Base-by-base conservation (phyloP, 116 monocot species). In the Papilionanthe hybrid region DNA sequence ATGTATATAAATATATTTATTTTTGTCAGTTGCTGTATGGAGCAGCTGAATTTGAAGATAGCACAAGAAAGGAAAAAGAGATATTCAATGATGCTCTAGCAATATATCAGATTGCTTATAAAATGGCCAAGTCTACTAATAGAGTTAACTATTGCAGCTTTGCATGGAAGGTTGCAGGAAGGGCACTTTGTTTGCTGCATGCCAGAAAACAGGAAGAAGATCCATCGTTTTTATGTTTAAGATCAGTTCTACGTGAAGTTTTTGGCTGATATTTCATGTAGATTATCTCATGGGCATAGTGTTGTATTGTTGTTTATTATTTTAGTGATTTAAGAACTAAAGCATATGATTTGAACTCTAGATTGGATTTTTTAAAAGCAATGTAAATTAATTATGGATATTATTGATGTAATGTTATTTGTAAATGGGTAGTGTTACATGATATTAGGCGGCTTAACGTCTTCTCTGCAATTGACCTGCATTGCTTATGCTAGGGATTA, bases 131-230 rank as follows among this genome's bases (percentile, higher is more conserved):
- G 29, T 1, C 5, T 13, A 17, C 18, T 22, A 57, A 48, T n/a
- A 67, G 42, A 1, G 83, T 69, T 41, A n/a, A 47, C 29, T 83
- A 67, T 42, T 92, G 89, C 72, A 69, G 81, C 77, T 91, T 93
- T 85, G 84, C 87, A 25, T 93, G 93, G 93, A 82, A 82, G 27
- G 87, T 93, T 44, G 93, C 93, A 7, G 91, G 91, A 2, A 27
- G 22, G n/a, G 91, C 85, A 7, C 37, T 93, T 8, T 89, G 85
- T 32, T 42, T 28, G 42, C 74, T 87, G 12, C 81, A 90, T 75
- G 76, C 79, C 5, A 41, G n/a, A 0, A 86, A 77, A 57, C 80
- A 83, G 47, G 72, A 25, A 1, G 25, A 77, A 22, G 69, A 77
- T 53, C 22, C 76, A 15, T 53, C 63, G 6, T 73, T 86, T 42